Base-by-base conservation (phyloP, 352 stramenopile species). In the Achlya hypogyna region DNA sequence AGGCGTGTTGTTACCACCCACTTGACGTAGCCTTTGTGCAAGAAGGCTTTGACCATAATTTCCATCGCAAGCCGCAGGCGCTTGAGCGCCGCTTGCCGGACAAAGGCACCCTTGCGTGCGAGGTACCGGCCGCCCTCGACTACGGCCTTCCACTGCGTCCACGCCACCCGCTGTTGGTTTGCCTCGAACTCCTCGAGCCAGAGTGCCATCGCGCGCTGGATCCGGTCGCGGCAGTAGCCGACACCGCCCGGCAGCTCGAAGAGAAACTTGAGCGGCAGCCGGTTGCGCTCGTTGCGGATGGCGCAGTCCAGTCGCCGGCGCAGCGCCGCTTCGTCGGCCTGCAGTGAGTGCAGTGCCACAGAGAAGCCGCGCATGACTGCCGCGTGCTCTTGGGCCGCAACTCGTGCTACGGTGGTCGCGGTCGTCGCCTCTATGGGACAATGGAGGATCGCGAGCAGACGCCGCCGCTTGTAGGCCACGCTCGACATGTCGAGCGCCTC, bases 141-240 rank as follows among this genome's bases (percentile, higher is more conserved):
- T 6, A 88, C 43, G n/a, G 79, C 84, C 62, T 91, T 91, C 86
- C 84, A 94, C 72, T 94, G 86, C 49, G 88, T 54, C 5, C 90
- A 71, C 23, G 81, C 82, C 63, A 88, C 75, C 97, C 79, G 78
- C n/a, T 75, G 72, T 58, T 91, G 81, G 35, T 91, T 91, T 45
- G 82, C 69, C 62, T 93, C 81, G 63, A 93, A 93, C 54, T 84
- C 73, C 5, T 79, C 67, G 3, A 91, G 31, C 84, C 82, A 94
- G 3, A 89, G 75, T 29, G 72, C 67, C 74, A 94, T 84, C 6
- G 83, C 80, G 8, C 74, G 78, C 10, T 81, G 72, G 78, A 93
- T 87, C 25, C 81, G 82, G 25, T 90, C 70, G 0, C 84, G 77
- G 62, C 86, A 93, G 69, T 91, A 93, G 9, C 76, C 72, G 2